phyloP scores from a whole-genome alignment of 1,139 yeast genomes.

The Suhomyces atakaporum region DNA sequence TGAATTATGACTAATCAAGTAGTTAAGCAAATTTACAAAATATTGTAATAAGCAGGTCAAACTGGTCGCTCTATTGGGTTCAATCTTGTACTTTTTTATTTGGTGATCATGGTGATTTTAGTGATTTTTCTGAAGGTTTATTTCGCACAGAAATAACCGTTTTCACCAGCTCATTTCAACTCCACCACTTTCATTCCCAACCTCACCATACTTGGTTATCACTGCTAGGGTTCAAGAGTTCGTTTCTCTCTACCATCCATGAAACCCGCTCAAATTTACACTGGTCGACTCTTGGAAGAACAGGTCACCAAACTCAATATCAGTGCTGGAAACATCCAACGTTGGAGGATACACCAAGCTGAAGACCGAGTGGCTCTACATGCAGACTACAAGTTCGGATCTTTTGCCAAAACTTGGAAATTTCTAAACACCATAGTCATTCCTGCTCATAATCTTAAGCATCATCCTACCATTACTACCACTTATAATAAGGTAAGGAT shows the following conservation, averaged over 20 bases:
- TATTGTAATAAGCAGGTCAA: no score
- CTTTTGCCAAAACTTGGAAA: constrained; percentile 63
- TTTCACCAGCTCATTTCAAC: no score
- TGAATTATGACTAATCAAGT: no score
- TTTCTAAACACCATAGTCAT: constrained; percentile 64
- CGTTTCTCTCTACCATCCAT: background rate
- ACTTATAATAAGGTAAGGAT: constrained; percentile 63
- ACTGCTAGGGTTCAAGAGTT: no score
- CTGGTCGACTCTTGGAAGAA: constrained; percentile 14
- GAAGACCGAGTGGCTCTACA: constrained; percentile 11
- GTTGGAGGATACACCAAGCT: constrained; percentile 6
- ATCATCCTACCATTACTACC: constrained; percentile 72
- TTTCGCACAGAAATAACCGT: no score
- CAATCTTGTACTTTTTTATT: no score
- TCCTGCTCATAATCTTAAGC: constrained; percentile 61
- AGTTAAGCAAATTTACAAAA: no score
- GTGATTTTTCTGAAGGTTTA: no score
- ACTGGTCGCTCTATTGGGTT: no score
- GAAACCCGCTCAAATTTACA: constrained; percentile 7
- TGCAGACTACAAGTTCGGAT: constrained; percentile 43
- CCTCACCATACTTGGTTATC: no score
- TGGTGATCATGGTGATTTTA: no score
- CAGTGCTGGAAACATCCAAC: constrained; percentile 7
- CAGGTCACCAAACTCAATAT: constrained; percentile 15
- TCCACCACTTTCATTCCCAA: no score